Evolutionary conservation across 257 asterid species (phyloP), one percentile per base, ranked within the genome.

Genomic region (Rubia yunnanensis): DNA sequence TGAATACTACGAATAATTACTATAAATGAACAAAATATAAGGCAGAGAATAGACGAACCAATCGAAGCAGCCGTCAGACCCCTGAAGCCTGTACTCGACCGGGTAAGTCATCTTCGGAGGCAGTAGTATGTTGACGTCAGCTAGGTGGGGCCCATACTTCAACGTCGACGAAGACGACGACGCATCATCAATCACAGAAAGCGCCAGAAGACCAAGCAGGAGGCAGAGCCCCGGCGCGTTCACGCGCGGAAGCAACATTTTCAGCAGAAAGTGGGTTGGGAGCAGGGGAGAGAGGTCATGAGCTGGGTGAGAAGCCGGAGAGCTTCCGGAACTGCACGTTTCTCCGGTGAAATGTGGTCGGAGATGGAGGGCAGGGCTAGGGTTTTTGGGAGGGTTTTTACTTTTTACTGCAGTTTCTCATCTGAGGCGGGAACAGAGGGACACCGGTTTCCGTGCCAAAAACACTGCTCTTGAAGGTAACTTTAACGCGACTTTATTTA

Each of bases 81-180:
- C 98, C 76, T 82, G 98, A 68, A 91, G 92, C 22, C 98, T 71
- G 66, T 88, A 91, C 68, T 91, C 98, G 36, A 91, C 90, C 3
- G 98, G 95, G 57, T 82, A 84, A 46, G 98, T 88, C 98, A 91
- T 88, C 70, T 78, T 88, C 71, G 98, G 96, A 26, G 98, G 98
- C 74, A 88, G 50, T 50, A 91, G 85, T 39, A 91, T 83, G 79
- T 91, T 91, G 73, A 91, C 95, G 44, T 91, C 98, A 32, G 95
- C 89, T 66, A 91, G 71, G 84, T 88, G 98, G 28, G 98, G 98
- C 5, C 96, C 95, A 64, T 85, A 65, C n/a, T 49, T 46, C 60
- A 68, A 24, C n/a, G 57, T 46, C 56, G 65, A 36, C 46, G 67
- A 65, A 56, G 78, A 70, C 17, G 70, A 55, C 44, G 78, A 23